These are phyloP conservation scores for Oropetium thomaeum DNA, from an alignment of 176 grass and related monocot species.

Conservation along the genomic window DNA sequence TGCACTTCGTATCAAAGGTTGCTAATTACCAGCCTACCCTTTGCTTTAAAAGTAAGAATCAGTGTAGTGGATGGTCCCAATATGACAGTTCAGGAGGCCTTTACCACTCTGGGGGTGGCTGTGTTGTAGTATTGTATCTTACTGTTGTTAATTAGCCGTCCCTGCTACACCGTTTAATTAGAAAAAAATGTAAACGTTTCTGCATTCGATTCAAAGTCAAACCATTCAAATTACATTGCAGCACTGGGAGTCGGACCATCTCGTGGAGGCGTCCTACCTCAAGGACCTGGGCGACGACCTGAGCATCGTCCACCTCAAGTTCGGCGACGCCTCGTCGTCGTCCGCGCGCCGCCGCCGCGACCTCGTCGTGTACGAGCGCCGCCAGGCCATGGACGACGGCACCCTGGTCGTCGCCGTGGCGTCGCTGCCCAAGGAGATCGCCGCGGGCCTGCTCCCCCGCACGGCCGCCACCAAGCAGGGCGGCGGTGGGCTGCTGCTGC, in stretches of 20 bases:
- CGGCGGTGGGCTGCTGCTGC: slow-evolving; percentile 46
- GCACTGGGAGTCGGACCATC: slow-evolving; percentile 86
- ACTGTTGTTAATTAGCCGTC: not conserved
- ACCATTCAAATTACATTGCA: slow-evolving; percentile 23
- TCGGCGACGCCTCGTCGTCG: slow-evolving; percentile 66
- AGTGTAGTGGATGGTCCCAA: slow-evolving; percentile 1
- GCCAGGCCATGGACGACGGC: slow-evolving; percentile 95
- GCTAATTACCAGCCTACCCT: not conserved
- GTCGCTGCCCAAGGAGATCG: slow-evolving; percentile 94
- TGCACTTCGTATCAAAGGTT: no score
- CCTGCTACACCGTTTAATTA: no score
- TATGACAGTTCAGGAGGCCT: not conserved
- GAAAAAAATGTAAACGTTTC: no score
- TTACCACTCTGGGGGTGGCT: not conserved
- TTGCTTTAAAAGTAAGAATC: not conserved
- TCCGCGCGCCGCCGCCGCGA: slow-evolving; percentile 62
- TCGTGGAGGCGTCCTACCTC: slow-evolving; percentile 76
- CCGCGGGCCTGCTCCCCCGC: slow-evolving; percentile 62
- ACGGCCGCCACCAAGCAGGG: not conserved
- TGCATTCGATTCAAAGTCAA: no score
- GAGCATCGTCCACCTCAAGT: slow-evolving; percentile 87
- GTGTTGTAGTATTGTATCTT: not conserved
- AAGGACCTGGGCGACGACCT: slow-evolving; percentile 73
- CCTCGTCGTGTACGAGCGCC: slow-evolving; percentile 88
- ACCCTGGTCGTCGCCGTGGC: slow-evolving; percentile 91